These are phyloP conservation scores for Xerocomus brunneocitrinus DNA, from an alignment of 768 basidiomycete genomes.

Conservation along the genomic window DNA sequence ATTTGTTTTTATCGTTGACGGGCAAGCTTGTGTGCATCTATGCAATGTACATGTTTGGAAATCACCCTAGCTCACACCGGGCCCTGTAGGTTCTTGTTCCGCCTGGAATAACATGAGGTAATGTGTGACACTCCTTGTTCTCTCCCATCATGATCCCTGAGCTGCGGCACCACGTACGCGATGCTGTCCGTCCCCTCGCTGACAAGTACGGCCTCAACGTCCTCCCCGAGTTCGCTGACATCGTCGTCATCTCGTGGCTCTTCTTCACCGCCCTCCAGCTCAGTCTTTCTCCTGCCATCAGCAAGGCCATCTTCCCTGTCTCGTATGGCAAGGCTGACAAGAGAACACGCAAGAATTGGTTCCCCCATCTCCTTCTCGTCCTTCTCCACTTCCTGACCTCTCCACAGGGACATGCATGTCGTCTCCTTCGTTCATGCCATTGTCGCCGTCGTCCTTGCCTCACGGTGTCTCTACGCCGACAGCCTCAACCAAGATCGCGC, in stretches of 20 bases:
- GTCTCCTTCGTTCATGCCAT: slow-evolving; percentile 73
- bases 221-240: slow-evolving; percentile 52
- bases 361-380: background rate
- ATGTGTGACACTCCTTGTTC: background rate
- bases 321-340: slow-evolving; percentile 46
- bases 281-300: slow-evolving; percentile 52
- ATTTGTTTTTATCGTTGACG: slow-evolving; percentile 33
- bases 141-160: slow-evolving; percentile 25
- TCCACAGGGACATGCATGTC: slow-evolving; percentile 58
- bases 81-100: slow-evolving; percentile 10
- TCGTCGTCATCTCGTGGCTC: slow-evolving; percentile 49
- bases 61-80: background rate
- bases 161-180: slow-evolving; percentile 26
- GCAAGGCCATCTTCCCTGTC: slow-evolving; percentile 41
- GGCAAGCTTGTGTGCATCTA: slow-evolving; percentile 22
- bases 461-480: slow-evolving; percentile 46
- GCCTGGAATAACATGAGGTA: slow-evolving; percentile 14
- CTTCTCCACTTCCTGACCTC: background rate
- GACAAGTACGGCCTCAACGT: slow-evolving; percentile 45
- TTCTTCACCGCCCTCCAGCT: slow-evolving; percentile 57
- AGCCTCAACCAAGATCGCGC: slow-evolving; percentile 56
- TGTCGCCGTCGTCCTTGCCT: slow-evolving; percentile 59
- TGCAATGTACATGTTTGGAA: slow-evolving; percentile 29
- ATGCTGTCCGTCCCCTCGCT: slow-evolving; percentile 27
- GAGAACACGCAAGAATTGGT: slow-evolving; percentile 61